A percentile compares a stretch with the other conserved stretches of the same genome.
These are phyloP conservation scores for Eutrema heterophyllum DNA, from an alignment of 345 rosid species.

Conservation along the genomic window DNA sequence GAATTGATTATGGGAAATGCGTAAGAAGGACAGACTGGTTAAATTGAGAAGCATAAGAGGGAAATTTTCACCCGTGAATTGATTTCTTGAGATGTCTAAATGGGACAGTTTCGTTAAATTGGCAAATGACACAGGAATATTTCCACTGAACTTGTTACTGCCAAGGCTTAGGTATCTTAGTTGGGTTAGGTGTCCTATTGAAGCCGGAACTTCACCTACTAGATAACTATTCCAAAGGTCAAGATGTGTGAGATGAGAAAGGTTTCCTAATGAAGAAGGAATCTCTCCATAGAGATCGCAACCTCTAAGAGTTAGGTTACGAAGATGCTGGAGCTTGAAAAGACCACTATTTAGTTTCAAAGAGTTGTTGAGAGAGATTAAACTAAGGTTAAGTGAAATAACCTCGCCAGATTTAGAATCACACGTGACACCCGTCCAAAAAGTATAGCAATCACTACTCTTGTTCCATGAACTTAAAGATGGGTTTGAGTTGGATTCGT, in stretches of 20 bases:
- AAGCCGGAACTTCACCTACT: background rate
- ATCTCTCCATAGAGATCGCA: background rate
- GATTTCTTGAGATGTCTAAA: too few relatives aligned
- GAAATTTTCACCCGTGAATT: too few relatives aligned
- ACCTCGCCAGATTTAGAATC: background rate
- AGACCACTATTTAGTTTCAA: background rate
- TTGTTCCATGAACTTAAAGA: background rate
- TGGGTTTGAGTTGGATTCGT: too few relatives aligned
- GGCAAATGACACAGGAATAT: background rate
- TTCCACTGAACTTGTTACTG: background rate
- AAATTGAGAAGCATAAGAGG: too few relatives aligned
- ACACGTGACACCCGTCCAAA: background rate
- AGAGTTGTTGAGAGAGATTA: background rate
- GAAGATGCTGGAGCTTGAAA: background rate
- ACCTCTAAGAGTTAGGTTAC: background rate
- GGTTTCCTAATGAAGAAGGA: constrained; percentile 8
- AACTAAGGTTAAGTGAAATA: background rate
- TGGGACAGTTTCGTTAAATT: background rate
- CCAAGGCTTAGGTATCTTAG: background rate
- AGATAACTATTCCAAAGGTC: background rate
- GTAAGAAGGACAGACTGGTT: background rate
- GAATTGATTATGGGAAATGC: background rate
- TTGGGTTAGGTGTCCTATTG: background rate
- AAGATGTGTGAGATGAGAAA: background rate
- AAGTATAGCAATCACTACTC: background rate